phyloP scores from a whole-genome alignment of 1,284 basidiomycete species.

The Tilletia horrida region DNA sequence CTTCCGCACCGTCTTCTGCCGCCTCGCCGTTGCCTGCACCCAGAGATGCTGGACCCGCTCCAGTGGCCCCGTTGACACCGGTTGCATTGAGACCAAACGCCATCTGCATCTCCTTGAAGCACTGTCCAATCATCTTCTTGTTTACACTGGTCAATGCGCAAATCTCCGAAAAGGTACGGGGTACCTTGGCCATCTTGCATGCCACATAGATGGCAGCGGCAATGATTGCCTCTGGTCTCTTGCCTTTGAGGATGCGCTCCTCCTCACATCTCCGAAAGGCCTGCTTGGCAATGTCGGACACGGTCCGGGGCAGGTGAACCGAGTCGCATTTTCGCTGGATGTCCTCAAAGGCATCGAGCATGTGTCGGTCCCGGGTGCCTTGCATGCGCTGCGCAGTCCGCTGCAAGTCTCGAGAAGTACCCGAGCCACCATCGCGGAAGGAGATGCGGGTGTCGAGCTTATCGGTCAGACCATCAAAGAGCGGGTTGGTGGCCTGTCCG shows the following conservation, averaged over 20 bases:
- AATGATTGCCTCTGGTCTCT: conserved; percentile 85
- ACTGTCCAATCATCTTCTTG: conserved; percentile 91
- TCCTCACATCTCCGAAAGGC: conserved; percentile 95
- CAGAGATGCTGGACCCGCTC: background rate
- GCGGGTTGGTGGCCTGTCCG: conserved; percentile 86
- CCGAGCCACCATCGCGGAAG: conserved; percentile 88
- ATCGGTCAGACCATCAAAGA: conserved; percentile 84
- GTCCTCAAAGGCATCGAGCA: conserved; percentile 81
- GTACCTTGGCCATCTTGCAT: conserved; percentile 87
- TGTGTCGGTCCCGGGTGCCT: conserved; percentile 75
- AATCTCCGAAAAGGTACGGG: conserved; percentile 92
- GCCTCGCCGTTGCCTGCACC: background rate
- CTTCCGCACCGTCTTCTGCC: background rate
- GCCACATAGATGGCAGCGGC: conserved; percentile 98
- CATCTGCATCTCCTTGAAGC: conserved; percentile 86
- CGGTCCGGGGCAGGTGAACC: conserved; percentile 88
- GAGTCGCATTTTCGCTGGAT: conserved; percentile 91
- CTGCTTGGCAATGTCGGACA: conserved; percentile 92
- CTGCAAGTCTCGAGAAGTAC: conserved; percentile 85
- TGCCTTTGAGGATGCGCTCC: conserved; percentile 85
- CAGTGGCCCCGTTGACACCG: conserved; percentile 27
- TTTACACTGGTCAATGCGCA: conserved; percentile 86
- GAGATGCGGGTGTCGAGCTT: conserved; percentile 91
- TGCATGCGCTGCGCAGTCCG: conserved; percentile 75
- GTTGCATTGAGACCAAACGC: conserved; percentile 71